Conservation (phyloP, 345 rosid species). For the Rhodamnia rubescens region DNA sequence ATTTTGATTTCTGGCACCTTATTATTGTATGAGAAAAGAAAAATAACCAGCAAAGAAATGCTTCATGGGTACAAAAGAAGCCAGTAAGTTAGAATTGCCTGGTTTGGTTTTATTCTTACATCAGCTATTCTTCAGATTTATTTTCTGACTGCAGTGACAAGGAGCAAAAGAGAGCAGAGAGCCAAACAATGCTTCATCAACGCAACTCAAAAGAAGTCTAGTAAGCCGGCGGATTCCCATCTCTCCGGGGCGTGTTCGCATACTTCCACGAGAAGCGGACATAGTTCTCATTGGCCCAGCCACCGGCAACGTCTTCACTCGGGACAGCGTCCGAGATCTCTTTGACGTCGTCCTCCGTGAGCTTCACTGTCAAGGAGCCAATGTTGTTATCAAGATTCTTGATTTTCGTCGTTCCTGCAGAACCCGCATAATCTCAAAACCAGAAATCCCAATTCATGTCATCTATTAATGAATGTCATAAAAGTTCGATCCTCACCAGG, state of each 20-base stretch:
- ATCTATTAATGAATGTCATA: neutral
- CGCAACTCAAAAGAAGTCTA: neutral
- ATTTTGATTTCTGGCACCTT: neutral
- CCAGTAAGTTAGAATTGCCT: neutral
- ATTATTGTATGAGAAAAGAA: neutral
- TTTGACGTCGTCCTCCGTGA: conserved; percentile 18
- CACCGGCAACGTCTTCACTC: conserved; percentile 14
- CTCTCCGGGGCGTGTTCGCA: conserved; percentile 16
- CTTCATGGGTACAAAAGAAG: neutral
- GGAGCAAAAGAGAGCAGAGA: neutral
- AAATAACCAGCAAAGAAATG: neutral
- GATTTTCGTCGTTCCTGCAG: conserved; percentile 35
- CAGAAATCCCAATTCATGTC: neutral
- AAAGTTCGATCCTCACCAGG: conserved; percentile 18
- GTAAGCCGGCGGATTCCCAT: neutral
- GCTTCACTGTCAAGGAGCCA: conserved; percentile 25
- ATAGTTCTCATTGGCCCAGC: neutral
- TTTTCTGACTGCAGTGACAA: neutral
- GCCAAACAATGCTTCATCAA: neutral
- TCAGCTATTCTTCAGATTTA: neutral
- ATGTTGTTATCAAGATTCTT: conserved; percentile 39
- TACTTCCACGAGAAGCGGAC: conserved; percentile 4
- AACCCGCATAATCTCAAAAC: neutral
- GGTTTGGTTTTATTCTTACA: neutral
- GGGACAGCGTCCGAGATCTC: conserved; percentile 24